Percentiles rank a stretch among this genome's conserved stretches.
These are phyloP conservation scores for Xylaria longipes DNA, from an alignment of 495 filamentous ascomycete genomes.

Conservation along the genomic window DNA sequence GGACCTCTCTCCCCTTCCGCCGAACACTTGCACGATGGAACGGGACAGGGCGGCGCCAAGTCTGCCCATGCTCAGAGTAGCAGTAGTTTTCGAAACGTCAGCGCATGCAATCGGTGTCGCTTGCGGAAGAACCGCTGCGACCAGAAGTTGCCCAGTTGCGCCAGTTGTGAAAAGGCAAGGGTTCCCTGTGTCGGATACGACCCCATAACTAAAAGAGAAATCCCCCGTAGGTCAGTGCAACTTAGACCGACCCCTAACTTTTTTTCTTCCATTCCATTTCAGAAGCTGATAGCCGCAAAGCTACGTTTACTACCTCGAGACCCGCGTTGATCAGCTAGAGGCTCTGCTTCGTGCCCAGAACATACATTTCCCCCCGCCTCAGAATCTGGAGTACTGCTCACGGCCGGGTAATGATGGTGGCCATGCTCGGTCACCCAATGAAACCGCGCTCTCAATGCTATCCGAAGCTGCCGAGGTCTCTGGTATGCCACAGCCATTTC, in stretches of 20 bases:
- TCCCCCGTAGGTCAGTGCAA: constrained; percentile 72
- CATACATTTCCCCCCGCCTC: constrained; percentile 74
- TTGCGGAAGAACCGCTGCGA: constrained; percentile 94
- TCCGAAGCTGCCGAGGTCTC: constrained; percentile 37
- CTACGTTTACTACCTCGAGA: constrained; percentile 95
- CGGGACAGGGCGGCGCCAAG: constrained; percentile 39
- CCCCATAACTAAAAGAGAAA: constrained; percentile 92
- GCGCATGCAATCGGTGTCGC: constrained; percentile 91
- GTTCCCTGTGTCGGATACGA: constrained; percentile 94
- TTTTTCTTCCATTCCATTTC: too few relatives aligned
- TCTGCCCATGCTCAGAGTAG: constrained; percentile 45
- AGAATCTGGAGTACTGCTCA: constrained; percentile 76
- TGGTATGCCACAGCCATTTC: constrained; percentile 43
- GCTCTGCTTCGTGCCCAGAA: constrained; percentile 71
- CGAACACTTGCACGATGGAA: constrained; percentile 46
- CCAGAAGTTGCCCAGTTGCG: constrained; percentile 86
- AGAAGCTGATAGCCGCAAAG: constrained; percentile 51
- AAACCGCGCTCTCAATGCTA: constrained; percentile 36
- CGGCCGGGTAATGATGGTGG: constrained; percentile 56
- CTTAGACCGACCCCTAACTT: neutral
- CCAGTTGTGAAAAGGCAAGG: constrained; percentile 86
- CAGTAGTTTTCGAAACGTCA: constrained; percentile 85
- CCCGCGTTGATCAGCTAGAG: constrained; percentile 82
- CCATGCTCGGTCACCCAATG: constrained; percentile 50
- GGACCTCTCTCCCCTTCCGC: constrained; percentile 39